Evolutionary conservation across 345 rosid species (phyloP).

Genomic region (Raphanus raphanistrum): DNA sequence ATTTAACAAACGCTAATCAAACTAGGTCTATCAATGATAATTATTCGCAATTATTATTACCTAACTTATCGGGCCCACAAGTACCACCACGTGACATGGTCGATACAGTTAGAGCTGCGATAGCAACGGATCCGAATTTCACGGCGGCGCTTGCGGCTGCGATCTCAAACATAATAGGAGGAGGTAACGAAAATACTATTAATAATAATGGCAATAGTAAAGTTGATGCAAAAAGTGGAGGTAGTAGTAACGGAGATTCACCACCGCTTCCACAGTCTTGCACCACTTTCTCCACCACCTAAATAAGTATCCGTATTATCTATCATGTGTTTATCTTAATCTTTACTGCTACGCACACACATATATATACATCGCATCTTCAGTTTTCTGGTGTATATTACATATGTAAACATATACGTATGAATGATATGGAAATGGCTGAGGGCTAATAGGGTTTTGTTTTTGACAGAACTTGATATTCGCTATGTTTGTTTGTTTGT

Average conservation of each 20-base stretch:
- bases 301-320: slow-evolving; percentile 2
- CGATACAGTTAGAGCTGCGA: slow-evolving; percentile 70
- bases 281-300: slow-evolving; percentile 84
- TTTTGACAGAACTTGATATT: neutral
- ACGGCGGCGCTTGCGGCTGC: slow-evolving; percentile 82
- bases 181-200: slow-evolving; percentile 32
- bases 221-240: slow-evolving; percentile 36
- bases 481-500: neutral
- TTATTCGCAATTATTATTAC: slow-evolving; percentile 20
- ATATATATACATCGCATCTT: neutral
- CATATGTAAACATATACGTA: neutral
- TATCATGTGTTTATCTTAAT: neutral
- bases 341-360: slow-evolving; percentile 4
- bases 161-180: slow-evolving; percentile 61
- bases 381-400: slow-evolving; percentile 23
- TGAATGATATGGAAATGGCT: neutral
- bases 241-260: slow-evolving; percentile 51
- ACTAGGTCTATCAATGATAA: slow-evolving; percentile 24
- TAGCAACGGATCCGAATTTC: slow-evolving; percentile 81
- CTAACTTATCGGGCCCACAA: slow-evolving; percentile 27
- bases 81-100: slow-evolving; percentile 56
- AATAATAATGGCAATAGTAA: slow-evolving; percentile 24
- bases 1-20: slow-evolving; percentile 34
- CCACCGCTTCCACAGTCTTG: slow-evolving; percentile 90
- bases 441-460: slow-evolving; percentile 12